Base-by-base conservation (phyloP, 306 rosid species). In the Acacia melanoxylon region DNA sequence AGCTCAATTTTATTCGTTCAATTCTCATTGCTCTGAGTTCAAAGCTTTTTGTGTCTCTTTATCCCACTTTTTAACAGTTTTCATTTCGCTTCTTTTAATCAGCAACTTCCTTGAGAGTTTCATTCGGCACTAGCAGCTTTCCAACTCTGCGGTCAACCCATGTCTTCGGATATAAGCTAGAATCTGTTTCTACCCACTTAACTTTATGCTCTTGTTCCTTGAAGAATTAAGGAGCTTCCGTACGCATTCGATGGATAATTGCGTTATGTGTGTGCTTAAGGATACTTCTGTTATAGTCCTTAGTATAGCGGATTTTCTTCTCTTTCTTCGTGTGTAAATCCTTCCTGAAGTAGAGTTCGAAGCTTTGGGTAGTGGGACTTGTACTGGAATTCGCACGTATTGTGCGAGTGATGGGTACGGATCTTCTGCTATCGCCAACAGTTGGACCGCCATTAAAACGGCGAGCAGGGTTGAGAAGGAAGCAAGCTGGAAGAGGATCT, bases 401-500 rank as follows among this genome's bases (percentile, higher is more conserved):
- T 77, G 85, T 52, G 84, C 37, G 87, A 80, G 91, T 86, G 83
- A 95, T 95, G 99, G 97, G 97, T 44, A 76, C 78, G 88, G 92
- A 91, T 95, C 87, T 86, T 83, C 86, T 93, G 88, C 87, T 92
- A 46, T 72, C 86, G 83, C 91, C 94, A 82, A 87, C 94, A 77
- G 91, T 96, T 48, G 99, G 95, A 85, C 99, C 99, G 91, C 99
- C 99, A 86, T 84, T 96, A 89, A 93, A 93, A 84, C 93, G 98
- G 97, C 96, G 99, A 90, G 99, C 99, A 13, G 97, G 99, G 81
- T 83, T 96, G 77, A 83, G 99, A 90, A 96, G 92, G 85, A 96
- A 96, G 81, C 99, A 96, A 88, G 99, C 99, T 72, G 98, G 99
- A 86, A 89, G 99, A 93, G 99, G 99, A 25, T 96, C 99, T 19